Evolutionary conservation across 305 asterid species (phyloP).

Genomic region (Solanum hybrid): DNA sequence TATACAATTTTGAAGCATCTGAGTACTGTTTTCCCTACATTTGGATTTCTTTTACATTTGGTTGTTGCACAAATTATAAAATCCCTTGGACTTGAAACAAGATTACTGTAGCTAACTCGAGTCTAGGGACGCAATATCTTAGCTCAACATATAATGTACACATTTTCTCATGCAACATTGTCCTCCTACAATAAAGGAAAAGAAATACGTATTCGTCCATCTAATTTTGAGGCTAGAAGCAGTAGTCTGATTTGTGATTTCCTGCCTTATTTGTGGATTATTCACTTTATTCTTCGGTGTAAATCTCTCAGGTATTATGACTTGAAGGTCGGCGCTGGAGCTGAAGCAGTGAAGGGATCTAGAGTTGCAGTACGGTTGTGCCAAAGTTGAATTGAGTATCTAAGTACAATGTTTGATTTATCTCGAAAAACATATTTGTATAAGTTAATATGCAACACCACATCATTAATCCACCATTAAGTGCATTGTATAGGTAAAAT

Average conservation of each 20-base stretch:
- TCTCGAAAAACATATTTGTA: background rate
- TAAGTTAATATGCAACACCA: background rate
- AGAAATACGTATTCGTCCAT: background rate
- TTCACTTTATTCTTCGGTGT: slow-evolving; percentile 14
- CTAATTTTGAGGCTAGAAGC: background rate
- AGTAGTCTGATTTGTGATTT: background rate
- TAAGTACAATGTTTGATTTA: slow-evolving; percentile 23
- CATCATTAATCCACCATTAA: background rate
- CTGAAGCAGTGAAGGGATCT: slow-evolving; percentile 90
- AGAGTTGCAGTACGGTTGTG: slow-evolving; percentile 96
- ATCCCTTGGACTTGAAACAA: background rate
- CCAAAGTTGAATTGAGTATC: slow-evolving; percentile 50
- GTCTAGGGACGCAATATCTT: background rate
- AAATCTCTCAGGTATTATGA: slow-evolving; percentile 65
- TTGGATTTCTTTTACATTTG: background rate
- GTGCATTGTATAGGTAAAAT: background rate
- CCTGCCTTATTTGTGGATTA: background rate
- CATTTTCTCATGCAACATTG: background rate
- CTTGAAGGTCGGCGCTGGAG: slow-evolving; percentile 78
- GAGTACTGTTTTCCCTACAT: background rate
- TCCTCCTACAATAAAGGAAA: background rate
- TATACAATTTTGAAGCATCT: slow-evolving; percentile 6
- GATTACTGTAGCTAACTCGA: background rate
- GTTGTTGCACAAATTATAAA: background rate
- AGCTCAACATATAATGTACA: background rate